Evolutionary conservation across 371 early-diverging fungal genomes (phyloP), one percentile per base, ranked within the genome.

Genomic region (Batrachochytrium dendrobatidis): DNA sequence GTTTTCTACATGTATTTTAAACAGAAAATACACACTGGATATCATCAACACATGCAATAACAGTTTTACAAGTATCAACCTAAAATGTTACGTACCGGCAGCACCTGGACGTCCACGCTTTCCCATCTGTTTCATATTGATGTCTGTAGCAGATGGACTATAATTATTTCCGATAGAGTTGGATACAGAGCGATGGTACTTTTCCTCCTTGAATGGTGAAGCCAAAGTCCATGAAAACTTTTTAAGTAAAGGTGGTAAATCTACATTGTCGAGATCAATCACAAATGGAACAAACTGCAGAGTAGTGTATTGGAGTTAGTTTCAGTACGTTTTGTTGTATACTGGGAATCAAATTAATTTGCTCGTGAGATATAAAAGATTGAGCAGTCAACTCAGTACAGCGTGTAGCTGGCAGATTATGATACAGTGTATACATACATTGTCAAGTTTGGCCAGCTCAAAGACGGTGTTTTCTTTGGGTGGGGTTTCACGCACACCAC

Each of bases 111-210:
- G 46, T 20, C 46, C 12, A 26, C 46, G 46, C 12, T 45, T 45
- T 26, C 26, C 24, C 46, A 78, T 59, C n/a, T 69, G 59, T 39
- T 72, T 76, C 24, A 69, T 60, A 56, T 58, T 67, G 63, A 81
- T 55, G 46, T 74, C 66, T 6, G 58, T 53, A 0, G 81, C 81
- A 1, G 50, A 2, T 0, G 80, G 81, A n/a, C 66, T 69, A 58
- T 70, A 81, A 64, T 79, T 79, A 60, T 81, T 81, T 17, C 72
- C 81, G 39, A 81, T 81, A 18, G 80, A 74, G 59, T 81, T 78
- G 3, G 76, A 74, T 1, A 73, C 67, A 24, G 55, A 43, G 32
- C 81, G 61, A 45, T 68, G 60, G 57, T 67, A 63, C 3, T 61
- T 43, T 46, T 81, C 80, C 61, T 81, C 81, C 56, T 81, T 81